Evolutionary conservation across 1,284 basidiomycete species (phyloP), one percentile per base, ranked within the genome.

Genomic region (Sporisorium graminicola): DNA sequence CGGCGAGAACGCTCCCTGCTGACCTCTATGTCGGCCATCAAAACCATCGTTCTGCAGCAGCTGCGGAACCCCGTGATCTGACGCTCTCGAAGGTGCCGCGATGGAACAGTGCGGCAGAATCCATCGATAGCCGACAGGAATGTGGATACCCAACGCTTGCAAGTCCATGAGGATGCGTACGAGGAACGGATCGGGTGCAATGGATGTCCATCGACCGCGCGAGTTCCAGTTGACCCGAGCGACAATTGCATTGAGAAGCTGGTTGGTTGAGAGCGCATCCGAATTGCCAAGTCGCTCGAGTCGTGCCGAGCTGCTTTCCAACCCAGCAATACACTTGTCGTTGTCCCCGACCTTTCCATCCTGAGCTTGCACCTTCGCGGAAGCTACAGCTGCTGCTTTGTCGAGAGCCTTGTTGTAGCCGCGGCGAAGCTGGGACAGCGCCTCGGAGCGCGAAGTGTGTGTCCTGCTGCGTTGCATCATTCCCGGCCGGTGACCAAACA

Each of bases 41-140:
- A n/a, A n/a, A 13, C 7, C 7, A 3, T 57, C 37, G 43, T 65
- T 71, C 27, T 55, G 40, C 26, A 65, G 37, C 42, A 51, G 5
- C 35, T 46, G 29, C 24, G 57, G 57, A 0, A 56, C 24, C 16
- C 4, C 44, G 2, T 13, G 26, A 7, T 22, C 40, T n/a, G 10
- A 18, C 18, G 24, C 14, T 2, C 20, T 24, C 20, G 16, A 2
- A 24, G 51, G 13, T 9, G 43, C 16, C 1, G 50, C 42, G 10
- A 55, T 31, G 10, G 44, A 26, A 33, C 63, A 65, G 56, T 67
- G 55, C 5, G 56, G 20, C 10, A 67, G 55, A 2, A 75, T 43
- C 74, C 74, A 77, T 10, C 62, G 55, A 58, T 46, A 73, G 2
- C n/a, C 74, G 5, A 61, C 51, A 16, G 74, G 74, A 16, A 77